Evolutionary conservation across 306 rosid genomes (phyloP).

Genomic region (Gynostemma pentaphyllum): DNA sequence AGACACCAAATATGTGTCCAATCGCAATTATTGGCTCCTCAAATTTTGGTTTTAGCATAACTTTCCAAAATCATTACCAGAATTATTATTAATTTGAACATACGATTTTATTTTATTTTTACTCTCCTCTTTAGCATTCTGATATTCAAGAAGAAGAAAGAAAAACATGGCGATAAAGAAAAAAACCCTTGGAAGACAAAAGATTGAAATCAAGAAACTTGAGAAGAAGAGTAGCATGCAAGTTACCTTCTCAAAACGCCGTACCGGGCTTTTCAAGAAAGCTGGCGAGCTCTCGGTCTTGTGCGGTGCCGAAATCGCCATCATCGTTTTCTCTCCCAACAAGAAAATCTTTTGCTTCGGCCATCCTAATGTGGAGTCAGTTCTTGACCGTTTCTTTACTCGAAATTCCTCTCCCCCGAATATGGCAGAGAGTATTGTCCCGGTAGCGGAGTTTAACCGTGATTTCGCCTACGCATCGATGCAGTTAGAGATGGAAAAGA

Average conservation of each 20-base stretch:
- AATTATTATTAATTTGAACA: too few species aligned
- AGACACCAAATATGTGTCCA: too few species aligned
- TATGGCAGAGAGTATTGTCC: not conserved
- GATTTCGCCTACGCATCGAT: not conserved
- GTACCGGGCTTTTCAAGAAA: conserved; percentile 8
- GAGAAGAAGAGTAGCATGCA: not conserved
- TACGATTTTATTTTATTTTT: too few species aligned
- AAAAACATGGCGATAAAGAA: not conserved
- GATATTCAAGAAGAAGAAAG: not conserved
- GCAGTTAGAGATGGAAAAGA: not conserved
- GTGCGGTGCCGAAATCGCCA: not conserved
- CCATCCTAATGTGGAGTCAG: not conserved
- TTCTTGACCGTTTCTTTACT: not conserved
- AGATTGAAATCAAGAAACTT: not conserved
- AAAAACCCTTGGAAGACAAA: not conserved
- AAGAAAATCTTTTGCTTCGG: not conserved
- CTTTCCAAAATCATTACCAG: too few species aligned
- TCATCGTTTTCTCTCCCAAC: not conserved
- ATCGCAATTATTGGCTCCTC: too few species aligned
- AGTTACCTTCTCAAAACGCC: conserved; percentile 11
- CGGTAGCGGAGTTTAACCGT: not conserved
- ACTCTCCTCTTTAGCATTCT: too few species aligned
- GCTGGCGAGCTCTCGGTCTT: not conserved
- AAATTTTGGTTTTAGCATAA: too few species aligned
- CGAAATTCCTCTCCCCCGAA: not conserved